These are phyloP conservation scores for Nepenthes mirabilis DNA, from an alignment of 148 eudicot genomes.

Conservation along the genomic window DNA sequence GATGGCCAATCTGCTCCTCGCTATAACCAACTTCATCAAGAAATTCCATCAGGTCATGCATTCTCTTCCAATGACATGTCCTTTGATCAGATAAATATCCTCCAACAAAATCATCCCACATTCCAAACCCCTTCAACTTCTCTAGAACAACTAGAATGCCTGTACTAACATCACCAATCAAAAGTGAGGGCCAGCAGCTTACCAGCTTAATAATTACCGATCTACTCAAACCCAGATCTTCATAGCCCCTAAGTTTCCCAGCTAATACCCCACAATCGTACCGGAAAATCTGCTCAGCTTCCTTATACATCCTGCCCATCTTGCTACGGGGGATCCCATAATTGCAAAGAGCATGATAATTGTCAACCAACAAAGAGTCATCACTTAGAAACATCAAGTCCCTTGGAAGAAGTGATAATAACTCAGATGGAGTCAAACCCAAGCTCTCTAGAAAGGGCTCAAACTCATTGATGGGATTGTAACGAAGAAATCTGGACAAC, in stretches of 20 bases:
- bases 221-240: conserved; percentile 32
- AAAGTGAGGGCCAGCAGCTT: conserved; percentile 27
- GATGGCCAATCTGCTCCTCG: conserved; percentile 17
- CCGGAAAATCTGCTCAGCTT: conserved; percentile 28
- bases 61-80: conserved; percentile 29
- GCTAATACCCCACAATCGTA: conserved; percentile 21
- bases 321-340: conserved; percentile 37
- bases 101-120: conserved; percentile 32
- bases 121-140: conserved; percentile 25
- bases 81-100: conserved; percentile 21
- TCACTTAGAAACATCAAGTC: conserved; percentile 32
- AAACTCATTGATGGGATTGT: conserved; percentile 45
- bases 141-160: conserved; percentile 22
- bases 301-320: conserved; percentile 41
- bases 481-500: conserved; percentile 29
- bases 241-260: conserved; percentile 33
- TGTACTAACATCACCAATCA: conserved; percentile 19
- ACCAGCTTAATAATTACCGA: conserved; percentile 35
- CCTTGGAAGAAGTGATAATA: conserved; percentile 19
- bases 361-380: conserved; percentile 29
- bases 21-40: conserved; percentile 34
- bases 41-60: conserved; percentile 25
- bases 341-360: conserved; percentile 32
- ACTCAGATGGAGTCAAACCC: conserved; percentile 28
- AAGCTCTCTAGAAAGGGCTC: conserved; percentile 60